phyloP scores from a whole-genome alignment of 192 early-diverging fungal genomes.

The Rhizophagus prolifer region DNA sequence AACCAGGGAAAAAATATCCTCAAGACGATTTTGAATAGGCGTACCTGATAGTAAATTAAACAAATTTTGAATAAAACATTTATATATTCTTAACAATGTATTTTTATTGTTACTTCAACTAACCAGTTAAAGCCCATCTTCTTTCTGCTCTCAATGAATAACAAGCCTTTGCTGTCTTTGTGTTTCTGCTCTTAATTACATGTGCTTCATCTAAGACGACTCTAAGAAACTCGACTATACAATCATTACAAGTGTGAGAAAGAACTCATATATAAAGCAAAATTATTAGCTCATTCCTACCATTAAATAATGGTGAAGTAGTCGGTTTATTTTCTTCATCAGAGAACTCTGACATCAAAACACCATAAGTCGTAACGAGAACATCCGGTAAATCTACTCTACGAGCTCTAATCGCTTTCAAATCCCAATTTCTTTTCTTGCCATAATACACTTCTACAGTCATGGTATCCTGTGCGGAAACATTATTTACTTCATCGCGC shows the following conservation, averaged over 20 bases:
- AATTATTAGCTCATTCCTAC: neutral
- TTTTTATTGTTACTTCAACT: neutral
- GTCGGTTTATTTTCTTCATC: neutral
- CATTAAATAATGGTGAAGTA: neutral
- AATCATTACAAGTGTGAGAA: conserved; percentile 28
- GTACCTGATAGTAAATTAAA: conserved; percentile 55
- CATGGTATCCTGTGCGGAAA: conserved; percentile 35
- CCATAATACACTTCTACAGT: conserved; percentile 53
- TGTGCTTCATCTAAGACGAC: conserved; percentile 96
- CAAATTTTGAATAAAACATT: neutral
- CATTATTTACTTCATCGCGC: conserved; percentile 50
- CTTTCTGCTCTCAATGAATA: conserved; percentile 63
- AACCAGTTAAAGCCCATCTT: conserved; percentile 81
- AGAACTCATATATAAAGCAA: neutral
- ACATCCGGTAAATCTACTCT: conserved; percentile 39
- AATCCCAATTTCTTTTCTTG: conserved; percentile 29
- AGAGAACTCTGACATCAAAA: conserved; percentile 43
- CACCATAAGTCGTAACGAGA: conserved; percentile 54
- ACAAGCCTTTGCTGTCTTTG: conserved; percentile 72
- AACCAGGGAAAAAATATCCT: conserved; percentile 84
- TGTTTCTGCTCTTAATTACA: conserved; percentile 80
- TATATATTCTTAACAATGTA: neutral
- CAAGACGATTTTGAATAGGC: conserved; percentile 81
- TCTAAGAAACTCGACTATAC: conserved; percentile 75
- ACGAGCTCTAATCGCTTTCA: conserved; percentile 15